Base-by-base conservation (phyloP, 768 basidiomycete genomes). In the Macrolepiota dolichaula region DNA sequence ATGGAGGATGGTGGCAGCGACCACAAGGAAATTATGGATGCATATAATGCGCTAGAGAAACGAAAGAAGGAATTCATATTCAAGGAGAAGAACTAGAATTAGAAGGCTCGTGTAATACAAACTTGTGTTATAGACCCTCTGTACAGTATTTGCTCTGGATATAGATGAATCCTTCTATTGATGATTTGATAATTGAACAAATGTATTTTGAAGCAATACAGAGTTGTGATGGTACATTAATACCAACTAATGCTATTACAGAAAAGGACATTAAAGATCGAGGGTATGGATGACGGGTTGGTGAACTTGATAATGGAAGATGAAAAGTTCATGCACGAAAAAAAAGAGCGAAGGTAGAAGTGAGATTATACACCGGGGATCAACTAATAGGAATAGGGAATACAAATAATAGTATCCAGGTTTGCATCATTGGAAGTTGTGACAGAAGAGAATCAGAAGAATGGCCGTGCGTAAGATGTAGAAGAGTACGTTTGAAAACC, bases 321-420 rank as follows among this genome's bases (percentile, higher is more conserved):
- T 29, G 49, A 25, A 22, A 19, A 40, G 12, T 35, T 37, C 36
- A 54, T 37, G 38, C 36, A 59, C 17, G 29, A 27, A 27, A 17
- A n/a, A 13, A 4, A 3, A 24, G 13, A 51, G 35, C 15, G 15
- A 36, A 19, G 17, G 46, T 13, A 36, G 36, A 19, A n/a, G 52
- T 36, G 22, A 24, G 35, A 47, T 49, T 49, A 37, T 32, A 49
- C 19, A 22, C 37, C 6, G 15, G 27, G 22, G 22, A 19, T 7
- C 27, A 13, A 52, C 32, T 25, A 59, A 25, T 52, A 59, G 38
- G 36, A 46, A 55, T 53, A 53, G 38, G 11, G 4, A 40, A 55
- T 61, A 55, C 53, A 61, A 19, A 61, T 55, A 61, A 38, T 19
- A 55, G 53, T 29, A 44, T 46, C 38, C 49, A 10, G 5, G 19